These are phyloP conservation scores for Candida nonsorbophila DNA, from an alignment of 805 yeast species.

Conservation along the genomic window DNA sequence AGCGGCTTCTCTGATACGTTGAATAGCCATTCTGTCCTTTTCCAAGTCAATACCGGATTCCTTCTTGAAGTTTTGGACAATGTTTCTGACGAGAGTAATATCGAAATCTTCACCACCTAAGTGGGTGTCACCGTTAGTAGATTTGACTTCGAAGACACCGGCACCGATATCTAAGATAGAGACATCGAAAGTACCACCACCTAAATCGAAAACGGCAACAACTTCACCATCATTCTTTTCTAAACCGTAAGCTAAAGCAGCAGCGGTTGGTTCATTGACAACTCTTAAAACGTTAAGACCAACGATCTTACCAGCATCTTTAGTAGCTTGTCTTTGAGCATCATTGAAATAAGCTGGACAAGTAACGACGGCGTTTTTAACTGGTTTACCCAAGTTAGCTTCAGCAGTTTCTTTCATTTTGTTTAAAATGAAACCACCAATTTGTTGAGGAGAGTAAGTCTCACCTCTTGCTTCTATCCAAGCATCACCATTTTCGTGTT, in stretches of 20 bases:
- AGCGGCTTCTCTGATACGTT: constrained; percentile 82
- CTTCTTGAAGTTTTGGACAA: constrained; percentile 73
- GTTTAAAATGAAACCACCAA: constrained; percentile 88
- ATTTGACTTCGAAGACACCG: constrained; percentile 96
- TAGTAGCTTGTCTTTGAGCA: constrained; percentile 90
- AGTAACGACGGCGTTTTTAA: constrained; percentile 85
- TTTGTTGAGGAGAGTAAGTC: constrained; percentile 89
- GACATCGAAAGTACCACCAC: constrained; percentile 99
- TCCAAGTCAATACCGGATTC: constrained; percentile 63
- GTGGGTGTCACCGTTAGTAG: constrained; percentile 95
- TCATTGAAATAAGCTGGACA: constrained; percentile 90
- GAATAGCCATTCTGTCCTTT: constrained; percentile 71
- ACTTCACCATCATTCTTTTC: constrained; percentile 75
- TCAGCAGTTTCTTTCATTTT: constrained; percentile 99
- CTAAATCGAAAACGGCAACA: constrained; percentile 94
- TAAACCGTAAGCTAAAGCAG: constrained; percentile 92
- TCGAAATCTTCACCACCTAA: constrained; percentile 92
- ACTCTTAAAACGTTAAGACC: constrained; percentile 88
- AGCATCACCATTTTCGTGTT: constrained; percentile 91
- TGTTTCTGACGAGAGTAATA: constrained; percentile 78
- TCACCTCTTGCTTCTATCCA: constrained; percentile 91
- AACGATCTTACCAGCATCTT: constrained; percentile 96
- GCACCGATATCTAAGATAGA: constrained; percentile 94
- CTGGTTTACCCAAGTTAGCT: constrained; percentile 81
- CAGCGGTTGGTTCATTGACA: constrained; percentile 89